Conservation (phyloP, 257 asterid species). For the Anisodus acutangulus region DNA sequence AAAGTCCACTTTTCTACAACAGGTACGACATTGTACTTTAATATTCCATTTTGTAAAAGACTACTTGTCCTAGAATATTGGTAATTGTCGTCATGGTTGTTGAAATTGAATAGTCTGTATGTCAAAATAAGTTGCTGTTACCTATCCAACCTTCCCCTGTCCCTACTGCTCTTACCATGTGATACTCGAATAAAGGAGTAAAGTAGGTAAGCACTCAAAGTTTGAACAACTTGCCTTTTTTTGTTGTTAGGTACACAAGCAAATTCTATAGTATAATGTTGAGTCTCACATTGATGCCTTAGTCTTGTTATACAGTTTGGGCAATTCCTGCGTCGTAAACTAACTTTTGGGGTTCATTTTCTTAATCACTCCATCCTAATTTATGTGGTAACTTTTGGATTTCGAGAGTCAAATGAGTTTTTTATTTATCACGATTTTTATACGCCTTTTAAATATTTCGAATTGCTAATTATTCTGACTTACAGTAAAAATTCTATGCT, state of each 20-base stretch:
- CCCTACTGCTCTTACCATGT: not conserved
- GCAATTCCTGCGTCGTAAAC: too few species aligned
- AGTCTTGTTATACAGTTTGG: too few species aligned
- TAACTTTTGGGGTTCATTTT: too few species aligned
- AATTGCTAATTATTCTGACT: too few species aligned
- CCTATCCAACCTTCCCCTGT: not conserved
- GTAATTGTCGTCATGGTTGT: constrained; percentile 11
- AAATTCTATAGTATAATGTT: not conserved
- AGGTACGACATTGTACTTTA: constrained; percentile 44
- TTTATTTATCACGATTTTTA: too few species aligned
- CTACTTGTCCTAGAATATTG: not conserved
- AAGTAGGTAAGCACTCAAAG: constrained; percentile 16
- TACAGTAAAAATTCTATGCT: too few species aligned
- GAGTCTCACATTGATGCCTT: not conserved
- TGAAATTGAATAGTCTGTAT: not conserved
- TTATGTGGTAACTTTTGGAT: too few species aligned
- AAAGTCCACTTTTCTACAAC: constrained; percentile 75
- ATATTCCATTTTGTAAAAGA: not conserved
- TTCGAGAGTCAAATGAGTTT: too few species aligned
- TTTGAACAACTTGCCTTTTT: not conserved
- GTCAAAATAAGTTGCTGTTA: constrained; percentile 16
- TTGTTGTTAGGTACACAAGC: not conserved
- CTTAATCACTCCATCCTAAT: too few species aligned
- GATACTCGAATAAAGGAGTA: not conserved
- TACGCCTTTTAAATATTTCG: too few species aligned